These are phyloP conservation scores for Ascochyta rabiei DNA, from an alignment of 2,329 filamentous ascomycete genomes.

Conservation along the genomic window DNA sequence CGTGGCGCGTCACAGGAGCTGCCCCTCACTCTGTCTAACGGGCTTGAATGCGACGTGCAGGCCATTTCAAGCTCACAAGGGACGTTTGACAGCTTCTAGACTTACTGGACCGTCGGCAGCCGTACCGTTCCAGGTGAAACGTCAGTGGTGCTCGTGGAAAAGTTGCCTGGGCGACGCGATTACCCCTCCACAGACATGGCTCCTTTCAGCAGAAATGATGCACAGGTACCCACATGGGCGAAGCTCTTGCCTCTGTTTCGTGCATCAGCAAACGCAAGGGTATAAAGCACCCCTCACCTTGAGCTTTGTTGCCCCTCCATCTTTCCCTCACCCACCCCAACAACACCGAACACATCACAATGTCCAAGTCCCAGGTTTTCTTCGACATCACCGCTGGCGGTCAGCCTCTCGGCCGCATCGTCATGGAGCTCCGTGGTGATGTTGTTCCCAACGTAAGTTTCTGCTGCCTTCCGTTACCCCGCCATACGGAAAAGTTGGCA, in stretches of 20 bases:
- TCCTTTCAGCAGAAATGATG: constrained; percentile 17
- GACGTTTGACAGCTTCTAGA: background rate
- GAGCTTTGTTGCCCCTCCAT: constrained; percentile 13
- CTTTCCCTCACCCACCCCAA: constrained; percentile 18
- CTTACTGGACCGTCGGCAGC: background rate
- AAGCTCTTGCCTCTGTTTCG: constrained; percentile 20
- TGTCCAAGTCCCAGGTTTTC: constrained; percentile 72
- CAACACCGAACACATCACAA: constrained; percentile 28
- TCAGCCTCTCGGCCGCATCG: constrained; percentile 74
- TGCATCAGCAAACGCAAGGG: constrained; percentile 16
- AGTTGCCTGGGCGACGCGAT: constrained; percentile 7
- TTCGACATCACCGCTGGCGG: constrained; percentile 88
- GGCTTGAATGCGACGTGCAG: background rate
- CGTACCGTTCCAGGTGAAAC: background rate
- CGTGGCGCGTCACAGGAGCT: background rate
- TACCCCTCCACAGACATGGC: constrained; percentile 11
- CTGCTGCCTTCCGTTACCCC: constrained; percentile 21
- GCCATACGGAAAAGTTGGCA: constrained; percentile 22
- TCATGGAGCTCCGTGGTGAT: constrained; percentile 71
- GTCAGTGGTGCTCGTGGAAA: background rate
- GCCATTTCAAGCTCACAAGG: background rate
- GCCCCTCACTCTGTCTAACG: background rate
- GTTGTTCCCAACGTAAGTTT: constrained; percentile 69
- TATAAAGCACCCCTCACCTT: constrained; percentile 17
- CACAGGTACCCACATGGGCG: constrained; percentile 10